phyloP scores from a whole-genome alignment of 2,329 filamentous ascomycete species.

The Ophiostoma fasciatum region DNA sequence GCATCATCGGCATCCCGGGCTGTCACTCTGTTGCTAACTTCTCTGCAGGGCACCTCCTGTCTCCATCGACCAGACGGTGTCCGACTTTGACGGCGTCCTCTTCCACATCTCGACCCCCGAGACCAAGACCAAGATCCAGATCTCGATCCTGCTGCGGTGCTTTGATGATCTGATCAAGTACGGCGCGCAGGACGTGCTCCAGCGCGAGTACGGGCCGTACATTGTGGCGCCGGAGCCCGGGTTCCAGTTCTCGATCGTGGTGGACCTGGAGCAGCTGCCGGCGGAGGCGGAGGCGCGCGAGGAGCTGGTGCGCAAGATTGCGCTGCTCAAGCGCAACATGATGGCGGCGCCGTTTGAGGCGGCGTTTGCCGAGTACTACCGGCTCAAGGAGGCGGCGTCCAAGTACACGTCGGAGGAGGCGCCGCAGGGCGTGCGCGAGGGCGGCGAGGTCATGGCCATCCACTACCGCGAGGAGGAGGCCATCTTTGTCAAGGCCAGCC shows the following conservation, averaged over 20 bases:
- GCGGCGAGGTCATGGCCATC: conserved; percentile 86
- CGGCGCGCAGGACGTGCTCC: conserved; percentile 79
- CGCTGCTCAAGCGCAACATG: conserved; percentile 89
- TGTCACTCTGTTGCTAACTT: conserved; percentile 1
- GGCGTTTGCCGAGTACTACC: conserved; percentile 85
- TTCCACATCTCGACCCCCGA: conserved; percentile 98
- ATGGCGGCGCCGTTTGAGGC: conserved; percentile 98
- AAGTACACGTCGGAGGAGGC: conserved; percentile 91
- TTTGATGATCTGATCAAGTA: conserved; percentile 85
- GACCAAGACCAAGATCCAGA: conserved; percentile 80
- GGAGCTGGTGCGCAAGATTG: conserved; percentile 73
- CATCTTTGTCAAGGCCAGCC: conserved; percentile 93
- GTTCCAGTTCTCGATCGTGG: conserved; percentile 87
- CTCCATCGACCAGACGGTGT: conserved; percentile 94
- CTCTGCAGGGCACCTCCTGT: conserved; percentile 57
- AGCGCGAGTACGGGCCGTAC: conserved; percentile 88
- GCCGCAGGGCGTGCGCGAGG: conserved; percentile 77
- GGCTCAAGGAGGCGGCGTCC: conserved; percentile 72
- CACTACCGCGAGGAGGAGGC: conserved; percentile 98
- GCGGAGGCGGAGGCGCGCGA: conserved; percentile 66
- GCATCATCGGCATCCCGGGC: conserved; percentile 2
- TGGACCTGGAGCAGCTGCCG: conserved; percentile 81
- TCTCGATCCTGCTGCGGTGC: conserved; percentile 92
- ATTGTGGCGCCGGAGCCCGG: conserved; percentile 76
- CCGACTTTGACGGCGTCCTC: conserved; percentile 96